Conservation (phyloP, 345 rosid genomes). For the Rhodomyrtus tomentosa region DNA sequence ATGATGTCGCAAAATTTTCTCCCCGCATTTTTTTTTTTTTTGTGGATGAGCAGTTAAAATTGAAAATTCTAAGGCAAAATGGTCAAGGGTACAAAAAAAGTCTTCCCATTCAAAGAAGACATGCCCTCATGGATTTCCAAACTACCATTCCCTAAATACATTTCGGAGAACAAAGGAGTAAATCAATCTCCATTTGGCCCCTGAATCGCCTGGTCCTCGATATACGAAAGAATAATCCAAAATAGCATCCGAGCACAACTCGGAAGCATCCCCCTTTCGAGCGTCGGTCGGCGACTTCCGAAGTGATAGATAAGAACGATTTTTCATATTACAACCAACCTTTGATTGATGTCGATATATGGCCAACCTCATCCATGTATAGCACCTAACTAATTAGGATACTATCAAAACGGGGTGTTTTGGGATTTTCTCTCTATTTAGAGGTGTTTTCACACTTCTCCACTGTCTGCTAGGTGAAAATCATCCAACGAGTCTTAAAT, state of each 20-base stretch:
- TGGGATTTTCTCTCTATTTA: neutral
- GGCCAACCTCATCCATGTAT: neutral
- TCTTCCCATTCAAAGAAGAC: neutral
- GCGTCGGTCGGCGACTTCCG: neutral
- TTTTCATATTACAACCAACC: neutral
- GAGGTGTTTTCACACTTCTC: neutral
- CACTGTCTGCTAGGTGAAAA: neutral
- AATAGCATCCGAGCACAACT: too few species aligned
- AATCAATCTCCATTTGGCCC: neutral
- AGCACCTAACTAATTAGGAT: neutral
- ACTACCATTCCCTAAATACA: neutral
- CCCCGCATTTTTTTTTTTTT: neutral
- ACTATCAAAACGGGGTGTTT: neutral
- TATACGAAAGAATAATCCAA: too few species aligned
- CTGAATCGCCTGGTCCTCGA: neutral
- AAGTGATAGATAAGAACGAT: neutral
- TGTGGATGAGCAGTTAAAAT: neutral
- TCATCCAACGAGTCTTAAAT: neutral
- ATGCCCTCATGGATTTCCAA: neutral
- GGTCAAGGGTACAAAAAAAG: neutral
- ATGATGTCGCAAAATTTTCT: neutral
- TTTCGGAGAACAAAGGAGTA: neutral
- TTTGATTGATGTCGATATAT: neutral
- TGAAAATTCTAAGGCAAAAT: neutral
- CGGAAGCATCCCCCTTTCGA: too few species aligned